Percentiles rank a stretch among this genome's conserved stretches.
These are phyloP conservation scores for Ramalina intermedia DNA, from an alignment of 495 filamentous ascomycete genomes.

Conservation along the genomic window DNA sequence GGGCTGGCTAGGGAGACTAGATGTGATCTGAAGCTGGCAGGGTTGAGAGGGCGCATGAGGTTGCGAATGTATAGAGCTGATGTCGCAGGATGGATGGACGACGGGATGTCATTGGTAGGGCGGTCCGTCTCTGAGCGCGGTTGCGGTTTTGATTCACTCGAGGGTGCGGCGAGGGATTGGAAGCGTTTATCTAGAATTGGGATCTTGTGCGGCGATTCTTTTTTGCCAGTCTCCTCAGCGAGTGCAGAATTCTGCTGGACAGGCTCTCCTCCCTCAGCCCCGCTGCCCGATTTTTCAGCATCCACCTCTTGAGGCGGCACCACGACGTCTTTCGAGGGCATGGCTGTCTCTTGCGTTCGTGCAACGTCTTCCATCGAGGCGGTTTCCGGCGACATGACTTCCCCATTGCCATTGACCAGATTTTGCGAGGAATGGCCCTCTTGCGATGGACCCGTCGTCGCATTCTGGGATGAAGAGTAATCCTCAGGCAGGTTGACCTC, in stretches of 20 bases:
- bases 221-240: no score
- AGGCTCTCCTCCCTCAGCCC: no score
- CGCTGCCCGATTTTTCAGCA: no score
- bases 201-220: not conserved
- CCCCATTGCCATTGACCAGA: no score
- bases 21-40: constrained; percentile 45
- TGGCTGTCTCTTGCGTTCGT: not conserved
- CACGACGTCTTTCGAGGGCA: not conserved
- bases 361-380: no score
- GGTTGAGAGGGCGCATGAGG: constrained; percentile 75
- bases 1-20: constrained; percentile 52
- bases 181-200: constrained; percentile 31
- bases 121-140: constrained; percentile 6
- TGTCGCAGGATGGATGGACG: constrained; percentile 73
- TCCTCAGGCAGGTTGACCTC: constrained; percentile 21
- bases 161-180: constrained; percentile 30
- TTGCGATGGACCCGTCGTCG: constrained; percentile 10
- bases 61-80: constrained; percentile 79
- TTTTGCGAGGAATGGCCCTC: constrained; percentile 13
- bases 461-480: not conserved
- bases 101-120: constrained; percentile 35
- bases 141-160: constrained; percentile 4
- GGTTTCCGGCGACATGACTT: not conserved
- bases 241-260: no score
- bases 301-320: no score